Evolutionary conservation across 129 eudicot species (phyloP), one percentile per base, ranked within the genome.

Genomic region (Escallonia rubra): DNA sequence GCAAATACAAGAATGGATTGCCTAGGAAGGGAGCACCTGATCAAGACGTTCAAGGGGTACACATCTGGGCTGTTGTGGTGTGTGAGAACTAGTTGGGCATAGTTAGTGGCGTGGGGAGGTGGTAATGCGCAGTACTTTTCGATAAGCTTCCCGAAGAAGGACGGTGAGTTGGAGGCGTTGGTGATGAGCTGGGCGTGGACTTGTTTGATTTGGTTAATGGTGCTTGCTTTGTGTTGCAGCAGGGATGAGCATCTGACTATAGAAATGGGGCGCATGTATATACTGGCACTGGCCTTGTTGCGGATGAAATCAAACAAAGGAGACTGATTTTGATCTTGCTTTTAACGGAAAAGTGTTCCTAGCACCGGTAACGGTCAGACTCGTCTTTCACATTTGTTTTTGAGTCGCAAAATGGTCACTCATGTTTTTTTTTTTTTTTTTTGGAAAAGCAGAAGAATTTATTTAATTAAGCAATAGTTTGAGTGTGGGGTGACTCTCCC

Each of bases 181-280:
- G 76, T 44, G 50, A 80, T 65, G 44, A 83, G 62, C 54, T 80
- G 82, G 8, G 85, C 72, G 63, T 83, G 89, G 43, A 83, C 74
- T 67, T 83, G 81, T 41, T 67, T 73, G 58, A 75, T 45, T 39
- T 73, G 77, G 58, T 60, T 76, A 12, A 57, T 68, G 69, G 74
- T 46, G n/a, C 65, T 61, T 61, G 64, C 63, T 65, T 45, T 39
- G n/a, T 10, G 54, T 38, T 74, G 63, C 45, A 80, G 46, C 2
- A 66, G 46, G 45, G 78, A 75, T 41, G 75, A 41, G 60, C 59
- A 57, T 15, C 63, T 51, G 3, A 61, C 40, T 67, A 64, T 58
- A 2, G 78, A 62, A 71, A 76, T 61, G 13, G 75, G 45, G 23
- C 57, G 75, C 85, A 80, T 80, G 71, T 40, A 47, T 23, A 1